Base-by-base conservation (phyloP, 805 yeast species). In the Ogataea wickerhamii region DNA sequence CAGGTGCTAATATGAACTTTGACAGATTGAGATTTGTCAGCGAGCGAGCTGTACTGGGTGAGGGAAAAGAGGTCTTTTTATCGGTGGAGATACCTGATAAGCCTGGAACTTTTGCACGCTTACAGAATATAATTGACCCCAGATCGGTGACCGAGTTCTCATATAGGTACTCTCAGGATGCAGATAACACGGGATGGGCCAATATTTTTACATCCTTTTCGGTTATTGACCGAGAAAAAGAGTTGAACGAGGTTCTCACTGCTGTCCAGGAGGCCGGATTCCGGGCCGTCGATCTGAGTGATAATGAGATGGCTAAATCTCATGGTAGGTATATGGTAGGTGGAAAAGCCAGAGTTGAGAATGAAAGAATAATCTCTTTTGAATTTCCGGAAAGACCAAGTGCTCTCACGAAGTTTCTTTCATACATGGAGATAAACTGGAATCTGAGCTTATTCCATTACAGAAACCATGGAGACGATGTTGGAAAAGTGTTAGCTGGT, bases 371-470 rank as follows among this genome's bases (percentile, higher is more conserved):
- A 24, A 76, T 80, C 51, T 74, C 83, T 34, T 93, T 93, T 54
- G 96, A 88, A 63, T 94, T 93, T 70, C 99, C 99, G 11, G 99
- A 93, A 58, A 80, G 93, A 55, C 98, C 98, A 2, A 95, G 96
- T 33, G 97, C 98, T 1, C 71, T 93, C 54, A 76, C 82, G 20
- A 82, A 76, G 41, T 93, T 93, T 66, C 71, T 93, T 54, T 74
- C 73, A 19, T 72, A 80, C 13, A 64, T 93, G 57, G 77, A 82
- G 53, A 71, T 73, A 18, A 78, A 80, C 35, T 93, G 98, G 97
- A 93, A 93, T 58, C 78, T 93, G 45, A 84, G 97, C 1, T 66
- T 93, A 53, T 93, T 93, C 80, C 96, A 93, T 63, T 93, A 93
- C 65, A 80, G 99, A 71, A 88, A 93, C 66, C 95, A 88, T 52